Base-by-base conservation (phyloP, 768 basidiomycete species). In the Hericium rajendrae region DNA sequence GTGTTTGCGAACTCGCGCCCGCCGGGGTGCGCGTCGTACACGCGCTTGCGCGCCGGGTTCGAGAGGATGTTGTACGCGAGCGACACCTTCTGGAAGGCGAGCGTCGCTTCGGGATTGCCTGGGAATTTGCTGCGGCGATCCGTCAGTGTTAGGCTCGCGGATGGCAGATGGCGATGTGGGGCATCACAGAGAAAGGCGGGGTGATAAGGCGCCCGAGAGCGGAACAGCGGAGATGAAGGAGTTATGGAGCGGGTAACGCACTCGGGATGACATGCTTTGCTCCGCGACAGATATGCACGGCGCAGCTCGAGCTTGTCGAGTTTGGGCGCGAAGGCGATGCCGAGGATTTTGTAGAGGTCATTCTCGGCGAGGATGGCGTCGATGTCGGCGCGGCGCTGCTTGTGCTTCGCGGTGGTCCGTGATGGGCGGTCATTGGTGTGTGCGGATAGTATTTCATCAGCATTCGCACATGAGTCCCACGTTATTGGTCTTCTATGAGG, bases 261-360 rank as follows among this genome's bases (percentile, higher is more conserved):
- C 91, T 94, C 91, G 72, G 91, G 91, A 65, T 93, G 91, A 61
- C 90, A 92, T 8, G 81, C 78, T 61, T 76, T 79, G 68, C 88
- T 91, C 37, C 90, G 75, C 0, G 78, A 72, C 53, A 94, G 79
- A 69, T 91, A 94, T 18, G 87, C 88, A 24, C 88, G 75, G 43
- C 91, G 71, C 39, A 92, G 77, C 38, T 83, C 69, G 59, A 82
- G 71, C 59, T 78, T 79, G 68, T 91, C 88, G 39, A 83, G 71
- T 37, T 65, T 65, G 0, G 6, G 72, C 73, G 59, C 77, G 13
- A 46, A 46, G 43, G 43, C 20, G 16, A 10, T 46, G 43, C 11
- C n/a, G 43, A n/a, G 20, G 43, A 46, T 46, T 24, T 75, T 71
- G 68, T 92, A 91, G 39, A 91, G 76, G 68, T 89, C 81, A 56